Evolutionary conservation across 805 yeast species (phyloP).

Genomic region (Yueomyces sinensis): DNA sequence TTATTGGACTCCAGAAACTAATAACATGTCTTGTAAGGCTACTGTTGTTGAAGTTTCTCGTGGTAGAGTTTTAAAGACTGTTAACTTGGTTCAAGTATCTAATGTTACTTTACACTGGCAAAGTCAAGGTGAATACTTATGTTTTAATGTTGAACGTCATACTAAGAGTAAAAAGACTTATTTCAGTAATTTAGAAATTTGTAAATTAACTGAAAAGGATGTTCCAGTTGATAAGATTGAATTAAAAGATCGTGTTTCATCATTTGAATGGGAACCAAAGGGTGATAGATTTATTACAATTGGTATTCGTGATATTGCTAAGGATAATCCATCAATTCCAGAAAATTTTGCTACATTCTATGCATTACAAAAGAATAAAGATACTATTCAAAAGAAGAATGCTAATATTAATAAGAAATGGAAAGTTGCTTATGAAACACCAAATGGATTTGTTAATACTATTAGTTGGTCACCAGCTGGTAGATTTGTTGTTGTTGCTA

Average conservation of each 20-base stretch:
- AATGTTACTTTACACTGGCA: conserved; percentile 93
- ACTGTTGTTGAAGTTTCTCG: conserved; percentile 79
- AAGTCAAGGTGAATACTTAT: conserved; percentile 64
- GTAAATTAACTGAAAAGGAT: conserved; percentile 75
- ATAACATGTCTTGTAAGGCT: conserved; percentile 91
- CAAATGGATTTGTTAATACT: conserved; percentile 55
- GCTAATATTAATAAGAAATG: conserved; percentile 35
- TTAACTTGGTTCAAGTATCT: conserved; percentile 87
- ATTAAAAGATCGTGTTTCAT: conserved; percentile 74
- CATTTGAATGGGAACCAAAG: conserved; percentile 93
- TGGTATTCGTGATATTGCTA: conserved; percentile 40
- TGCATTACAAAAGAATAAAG: conserved; percentile 55
- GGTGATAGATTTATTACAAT: conserved; percentile 78
- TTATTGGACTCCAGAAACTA: conserved; percentile 93
- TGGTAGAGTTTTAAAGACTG: conserved; percentile 72
- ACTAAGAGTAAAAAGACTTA: conserved; percentile 88
- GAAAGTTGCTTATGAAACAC: conserved; percentile 44
- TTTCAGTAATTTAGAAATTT: conserved; percentile 84
- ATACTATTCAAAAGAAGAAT: conserved; percentile 29
- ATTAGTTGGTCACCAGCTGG: conserved; percentile 89
- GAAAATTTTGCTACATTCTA: conserved; percentile 65
- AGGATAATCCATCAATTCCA: conserved; percentile 47
- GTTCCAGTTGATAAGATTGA: conserved; percentile 93
- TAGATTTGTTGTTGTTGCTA: conserved; percentile 54
- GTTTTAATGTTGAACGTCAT: conserved; percentile 94